Evolutionary conservation across 768 basidiomycete genomes (phyloP), one percentile per base, ranked within the genome.

Genomic region (Podaxis sp.): DNA sequence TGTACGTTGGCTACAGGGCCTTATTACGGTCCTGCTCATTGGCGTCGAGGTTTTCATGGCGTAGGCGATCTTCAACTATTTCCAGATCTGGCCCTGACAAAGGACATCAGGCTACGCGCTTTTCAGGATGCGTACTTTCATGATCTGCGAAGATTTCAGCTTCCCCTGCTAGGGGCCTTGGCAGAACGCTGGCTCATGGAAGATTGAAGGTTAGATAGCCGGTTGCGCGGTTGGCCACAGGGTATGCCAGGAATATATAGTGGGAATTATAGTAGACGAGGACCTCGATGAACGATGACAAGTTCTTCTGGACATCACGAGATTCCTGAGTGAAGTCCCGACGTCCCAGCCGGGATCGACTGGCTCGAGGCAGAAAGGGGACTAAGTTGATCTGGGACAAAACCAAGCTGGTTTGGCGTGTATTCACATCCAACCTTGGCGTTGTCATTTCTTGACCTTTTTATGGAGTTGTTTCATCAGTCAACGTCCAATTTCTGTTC

Each of bases 21-120:
- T 9, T 33, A 9, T 33, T 2, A 33, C 33, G 33, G 33, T 33
- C 33, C 1, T 33, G 33, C 33, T 33, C 33, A 9, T 33, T 33
- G 33, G 33, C 81, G 19, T 58, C 59, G 24, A 65, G 61, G n/a
- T 15, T 36, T 40, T 33, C 15, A 22, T 48, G 42, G 36, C 26
- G 12, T 26, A 28, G 24, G 9, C 26, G 3, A 42, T 44, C n/a
- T 17, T 36, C 9, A 22, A 39, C 17, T 24, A 40, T 26, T 39
- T 42, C 17, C 15, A 17, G 12, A 28, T 44, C 24, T 26, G 40
- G 24, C 19, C 57, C 24, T 58, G 39, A 58, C 40, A 44, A 1
- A 8, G 28, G 42, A 33, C 11, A n/a, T 30, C 42, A 58, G 57
- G 19, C 36, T 33, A 15, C 57, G 57, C 17, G 57, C 57, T 28